Base-by-base conservation (phyloP, 306 rosid genomes). In the Betula pendula region DNA sequence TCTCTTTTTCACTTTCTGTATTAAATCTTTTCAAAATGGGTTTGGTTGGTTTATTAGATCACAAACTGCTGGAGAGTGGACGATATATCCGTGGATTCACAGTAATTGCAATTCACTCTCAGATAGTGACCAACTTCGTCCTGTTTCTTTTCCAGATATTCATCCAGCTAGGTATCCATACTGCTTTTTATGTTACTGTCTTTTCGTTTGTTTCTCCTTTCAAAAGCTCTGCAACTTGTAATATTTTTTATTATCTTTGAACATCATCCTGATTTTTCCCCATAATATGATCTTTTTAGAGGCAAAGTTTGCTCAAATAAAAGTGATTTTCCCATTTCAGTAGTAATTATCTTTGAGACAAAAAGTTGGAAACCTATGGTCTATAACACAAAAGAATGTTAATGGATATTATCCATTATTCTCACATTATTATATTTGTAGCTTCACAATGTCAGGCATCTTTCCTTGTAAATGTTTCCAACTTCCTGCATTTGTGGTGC, bases 41-140 rank as follows among this genome's bases (percentile, higher is more conserved):
- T 47, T 79, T 82, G 72, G 82, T 77, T 82, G 83, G 76, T 77
- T 77, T 71, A 15, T 51, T 74, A 95, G 99, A 49, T 42, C 93
- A 55, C 86, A 79, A 73, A 87, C 70, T 72, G 87, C 79, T 53
- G 97, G 82, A 38, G 99, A 95, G 84, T 95, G 99, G 97, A 88
- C 89, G 35, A 85, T 95, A 84, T 84, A 90, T 84, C 99, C 99
- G 51, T 93, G 96, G 97, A 87, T 93, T 71, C 97, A 93, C 88
- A 84, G 97, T 85, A 93, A 93, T 82, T 89, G 92, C 81, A 93
- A 93, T 84, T 93, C 97, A 71, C 81, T 90, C 67, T 90, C 96
- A 60, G 96, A 93, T 69, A 84, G 79, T 72, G 97, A 95, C 75
- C 99, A 92, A 80, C 92, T 95, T 79, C 96, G 96, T 72, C 85